These are phyloP conservation scores for Elsinoe fawcettii DNA, from an alignment of 2,329 filamentous ascomycete species.

Conservation along the genomic window DNA sequence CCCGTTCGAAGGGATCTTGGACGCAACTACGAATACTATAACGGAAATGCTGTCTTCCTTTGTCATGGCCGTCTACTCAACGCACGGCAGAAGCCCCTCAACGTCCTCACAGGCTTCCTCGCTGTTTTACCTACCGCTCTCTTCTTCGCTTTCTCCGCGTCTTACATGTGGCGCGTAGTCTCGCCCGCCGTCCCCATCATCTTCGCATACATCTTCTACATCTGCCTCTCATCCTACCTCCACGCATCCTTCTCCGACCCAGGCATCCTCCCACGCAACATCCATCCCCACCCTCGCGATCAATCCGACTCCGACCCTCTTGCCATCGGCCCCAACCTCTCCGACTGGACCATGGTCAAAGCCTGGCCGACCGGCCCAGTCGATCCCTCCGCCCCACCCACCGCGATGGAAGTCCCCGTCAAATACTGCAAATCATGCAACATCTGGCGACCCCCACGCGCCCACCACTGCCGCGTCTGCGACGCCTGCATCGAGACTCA, in stretches of 20 bases:
- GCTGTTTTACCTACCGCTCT: conserved; percentile 71
- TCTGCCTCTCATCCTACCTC: conserved; percentile 87
- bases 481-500: conserved; percentile 97
- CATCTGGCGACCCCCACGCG: conserved; percentile 91
- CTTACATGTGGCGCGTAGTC: conserved; percentile 77
- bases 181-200: conserved; percentile 82
- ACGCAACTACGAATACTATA: conserved; percentile 84
- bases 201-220: conserved; percentile 84
- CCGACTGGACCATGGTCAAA: conserved; percentile 81
- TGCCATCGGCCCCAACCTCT: conserved; percentile 72
- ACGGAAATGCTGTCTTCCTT: conserved; percentile 87
- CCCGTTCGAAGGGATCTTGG: conserved; percentile 43
- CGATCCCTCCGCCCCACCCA: conserved; percentile 27
- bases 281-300: conserved; percentile 76
- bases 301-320: conserved; percentile 74
- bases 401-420: conserved; percentile 94
- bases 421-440: conserved; percentile 98
- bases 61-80: conserved; percentile 81
- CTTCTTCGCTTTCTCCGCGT: conserved; percentile 78
- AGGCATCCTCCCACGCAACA: conserved; percentile 83
- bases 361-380: conserved; percentile 56
- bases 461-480: conserved; percentile 92
- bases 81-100: conserved; percentile 77
- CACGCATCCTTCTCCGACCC: conserved; percentile 90
- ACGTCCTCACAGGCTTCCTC: conserved; percentile 73